Evolutionary conservation across 164 flowering plant species (phyloP), one percentile per base, ranked within the genome.

Genomic region (Cinnamomum chago): DNA sequence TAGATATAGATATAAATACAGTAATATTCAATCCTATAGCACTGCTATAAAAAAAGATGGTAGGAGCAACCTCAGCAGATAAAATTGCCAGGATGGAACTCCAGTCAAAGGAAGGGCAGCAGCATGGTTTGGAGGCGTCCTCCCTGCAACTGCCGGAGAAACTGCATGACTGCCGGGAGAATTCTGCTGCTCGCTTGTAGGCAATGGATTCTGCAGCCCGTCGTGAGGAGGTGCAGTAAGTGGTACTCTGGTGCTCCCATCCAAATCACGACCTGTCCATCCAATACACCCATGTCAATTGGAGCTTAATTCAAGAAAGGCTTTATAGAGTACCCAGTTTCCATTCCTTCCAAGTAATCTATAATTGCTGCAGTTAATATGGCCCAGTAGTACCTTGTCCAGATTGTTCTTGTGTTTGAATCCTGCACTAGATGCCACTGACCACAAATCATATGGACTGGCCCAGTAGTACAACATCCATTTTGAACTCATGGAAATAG

Each of bases 91-190:
- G 28, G 79, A 14, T 3, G 68, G 13, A n/a, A 78, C 64, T 15
- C 60, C 60, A 55, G n/a, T 4, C 64, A 2, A 70, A 2, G 78
- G 69, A 15, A 87, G 58, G n/a, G 88, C 84, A 18, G 84, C 79
- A 24, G 94, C 88, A 67, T 90, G 81, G 74, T 82, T 85, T 33
- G 90, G 66, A 25, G 89, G 88, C 33, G 97, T 84, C 80, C 83
- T 86, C 33, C 90, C 93, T 50, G 98, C 94, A 65, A 93, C 79
- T 2, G 98, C 97, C 30, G 98, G 97, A 73, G 92, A 76, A 67
- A 88, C 88, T 68, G 92, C 93, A 40, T 62, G 86, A 12, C 86
- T 86, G 5, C 81, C 80, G 9, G 88, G 87, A 10, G 76, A 67
- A 25, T 81, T 87, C 81, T 90, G 97, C 78, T 91, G 93, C 78